Evolutionary conservation across 768 basidiomycete species (phyloP).

Genomic region (Lactifluus volemus): DNA sequence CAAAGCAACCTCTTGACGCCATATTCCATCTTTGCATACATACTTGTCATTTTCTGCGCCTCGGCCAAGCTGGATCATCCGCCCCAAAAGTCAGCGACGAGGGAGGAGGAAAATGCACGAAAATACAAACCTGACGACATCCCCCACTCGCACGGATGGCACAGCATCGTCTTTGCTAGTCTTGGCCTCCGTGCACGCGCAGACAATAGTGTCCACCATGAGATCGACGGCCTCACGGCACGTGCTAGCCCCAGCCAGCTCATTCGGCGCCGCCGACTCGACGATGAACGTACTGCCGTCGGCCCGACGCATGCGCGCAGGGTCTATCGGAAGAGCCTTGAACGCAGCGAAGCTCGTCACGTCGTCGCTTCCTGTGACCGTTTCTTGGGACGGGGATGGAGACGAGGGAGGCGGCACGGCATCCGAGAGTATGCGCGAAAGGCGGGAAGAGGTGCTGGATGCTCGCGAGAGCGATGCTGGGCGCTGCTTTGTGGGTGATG

Average conservation of each 20-base stretch:
- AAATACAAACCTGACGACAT: conserved; percentile 65
- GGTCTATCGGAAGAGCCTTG: conserved; percentile 71
- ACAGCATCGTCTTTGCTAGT: conserved; percentile 21
- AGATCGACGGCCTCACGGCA: conserved; percentile 73
- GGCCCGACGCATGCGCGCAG: conserved; percentile 34
- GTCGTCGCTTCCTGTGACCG: neutral
- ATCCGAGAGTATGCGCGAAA: conserved; percentile 31
- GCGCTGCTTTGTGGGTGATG: conserved; percentile 5
- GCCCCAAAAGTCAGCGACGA: neutral
- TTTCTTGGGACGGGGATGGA: conserved; percentile 13
- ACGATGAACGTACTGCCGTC: conserved; percentile 39
- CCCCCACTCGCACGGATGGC: conserved; percentile 51
- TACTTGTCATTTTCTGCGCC: conserved; percentile 75
- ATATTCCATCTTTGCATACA: conserved; percentile 91
- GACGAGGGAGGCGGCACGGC: conserved; percentile 27
- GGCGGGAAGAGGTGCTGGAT: conserved; percentile 14
- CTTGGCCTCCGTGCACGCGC: conserved; percentile 60
- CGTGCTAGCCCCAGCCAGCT: conserved; percentile 49
- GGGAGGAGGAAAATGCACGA: neutral
- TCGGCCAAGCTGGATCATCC: conserved; percentile 53
- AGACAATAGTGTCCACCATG: conserved; percentile 61
- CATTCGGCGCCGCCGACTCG: conserved; percentile 43
- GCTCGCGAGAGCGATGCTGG: conserved; percentile 16
- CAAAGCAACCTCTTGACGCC: conserved; percentile 85
- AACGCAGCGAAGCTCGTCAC: conserved; percentile 56